Base-by-base conservation (phyloP, 2,329 filamentous ascomycete genomes). In the Colletotrichum sp. region DNA sequence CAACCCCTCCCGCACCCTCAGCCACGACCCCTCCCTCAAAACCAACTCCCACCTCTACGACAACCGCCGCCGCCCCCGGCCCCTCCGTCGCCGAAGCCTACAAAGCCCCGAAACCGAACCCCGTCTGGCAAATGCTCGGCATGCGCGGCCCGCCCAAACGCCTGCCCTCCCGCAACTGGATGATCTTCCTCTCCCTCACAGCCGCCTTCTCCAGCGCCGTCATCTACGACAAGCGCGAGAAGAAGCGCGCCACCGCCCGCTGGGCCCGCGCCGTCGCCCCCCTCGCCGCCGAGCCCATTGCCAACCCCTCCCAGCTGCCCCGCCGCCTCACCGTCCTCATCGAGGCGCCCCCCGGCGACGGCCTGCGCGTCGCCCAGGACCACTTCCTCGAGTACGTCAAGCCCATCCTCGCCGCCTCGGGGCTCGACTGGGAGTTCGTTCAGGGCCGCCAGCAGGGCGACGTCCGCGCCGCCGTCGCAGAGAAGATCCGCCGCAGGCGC, bases 311-410 rank as follows among this genome's bases (percentile, higher is more conserved):
- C 79, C 90, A 93, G 79, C 91, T 98, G 83, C 95, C 95, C 63
- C 93, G 97, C 75, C 95, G 94, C 82, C 88, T 99, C 78, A 97
- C 96, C 48, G 91, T 99, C 73, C 97, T 95, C 84, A 89, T 99
- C 70, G 92, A 95, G 77, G 93, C 94, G 6, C 96, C 97, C 7
- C 97, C 97, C 0, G 95, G 94, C 15, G 96, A 99, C 85, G 94
- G 95, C 7, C 87, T 99, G 70, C 91, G 96, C 72, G 86, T 92
- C 57, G 95, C 96, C n/a, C 94, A 98, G 80, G 96, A 99, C 79
- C 96, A 99, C 85, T 99, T 98, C 85, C 93, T 96, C 81, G 95
- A 98, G 83, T 99, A 98, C 82, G 92, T 98, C 59, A 99, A 99
- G 88, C 97, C 97, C 3, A 91, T 99, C 30, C 87, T 99, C 52